Base-by-base conservation (phyloP, 495 filamentous ascomycete genomes). In the Rusavskia elegans region DNA sequence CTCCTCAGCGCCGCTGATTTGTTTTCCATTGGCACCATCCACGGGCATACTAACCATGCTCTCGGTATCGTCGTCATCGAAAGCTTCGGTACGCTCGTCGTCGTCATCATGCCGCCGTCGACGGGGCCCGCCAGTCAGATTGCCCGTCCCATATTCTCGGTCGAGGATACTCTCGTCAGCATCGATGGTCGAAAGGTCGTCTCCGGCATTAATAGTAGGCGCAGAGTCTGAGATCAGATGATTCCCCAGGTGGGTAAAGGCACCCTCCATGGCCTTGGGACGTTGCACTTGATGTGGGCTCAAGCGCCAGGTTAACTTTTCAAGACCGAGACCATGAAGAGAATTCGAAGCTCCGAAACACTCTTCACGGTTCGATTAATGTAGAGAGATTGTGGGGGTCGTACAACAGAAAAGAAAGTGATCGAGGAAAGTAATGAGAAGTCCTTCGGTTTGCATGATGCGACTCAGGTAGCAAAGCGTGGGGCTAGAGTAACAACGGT, bases 21-120 rank as follows among this genome's bases (percentile, higher is more conserved):
- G 77, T 51, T 88, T 76, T 54, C 75, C 72, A 60, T 83, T 84
- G 56, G 80, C 78, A 51, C 82, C 84, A 50, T 86, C 84, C 36
- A 89, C 77, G 3, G 85, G 81, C 44, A 85, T 81, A 64, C 88
- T 95, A n/a, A 83, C 82, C 60, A 93, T 73, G 60, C 89, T 96
- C 68, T 96, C 87, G 53, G 84, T 73, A 63, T 97, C 92, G 56
- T 97, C 92, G 57, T 95, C 88, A 45, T 88, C 87, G 54, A 84
- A 84, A 50, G 76, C 75, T 60, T 93, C 87, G 25, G 85, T 85
- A 45, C 76, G 81, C 53, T 95, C 88, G 60, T 96, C 90, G 58
- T 96, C 89, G 53, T 82, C 79, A 60, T 89, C 84, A 55, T 82
- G 70, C 72, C 85, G 68, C 72, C 92, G 65, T 73, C 85, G 71